Conservation (phyloP, 495 filamentous ascomycete genomes). For the Aspergillus indologenus region DNA sequence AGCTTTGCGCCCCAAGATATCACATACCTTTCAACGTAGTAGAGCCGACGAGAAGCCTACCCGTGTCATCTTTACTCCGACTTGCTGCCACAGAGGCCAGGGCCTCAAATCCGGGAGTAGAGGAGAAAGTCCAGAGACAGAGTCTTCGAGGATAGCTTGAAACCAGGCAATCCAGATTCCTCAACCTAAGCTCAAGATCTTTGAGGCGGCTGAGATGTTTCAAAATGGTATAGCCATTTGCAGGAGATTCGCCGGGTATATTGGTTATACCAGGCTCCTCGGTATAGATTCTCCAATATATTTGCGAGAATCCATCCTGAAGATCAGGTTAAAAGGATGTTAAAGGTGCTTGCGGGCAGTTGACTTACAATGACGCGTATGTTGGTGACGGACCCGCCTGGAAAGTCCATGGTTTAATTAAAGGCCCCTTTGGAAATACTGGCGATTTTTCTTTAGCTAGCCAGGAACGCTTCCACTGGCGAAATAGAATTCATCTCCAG, state of each 20-base stretch:
- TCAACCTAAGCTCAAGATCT: slow-evolving; percentile 40
- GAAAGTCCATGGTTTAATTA: slow-evolving; percentile 48
- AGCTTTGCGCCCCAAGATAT: neutral
- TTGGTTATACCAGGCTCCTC: slow-evolving; percentile 38
- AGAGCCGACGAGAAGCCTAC: slow-evolving; percentile 33
- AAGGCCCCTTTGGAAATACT: slow-evolving; percentile 26
- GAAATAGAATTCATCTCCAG: slow-evolving; percentile 42
- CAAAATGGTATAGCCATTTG: slow-evolving; percentile 43
- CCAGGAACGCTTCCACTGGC: slow-evolving; percentile 23
- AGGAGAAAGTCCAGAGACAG: slow-evolving; percentile 44
- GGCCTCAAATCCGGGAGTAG: slow-evolving; percentile 42
- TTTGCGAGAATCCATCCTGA: slow-evolving; percentile 49
- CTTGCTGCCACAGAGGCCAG: slow-evolving; percentile 28
- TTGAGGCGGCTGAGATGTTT: slow-evolving; percentile 47
- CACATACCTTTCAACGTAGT: slow-evolving; percentile 40
- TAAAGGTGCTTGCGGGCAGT: neutral
- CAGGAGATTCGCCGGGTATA: slow-evolving; percentile 33
- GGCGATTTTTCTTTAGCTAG: slow-evolving; percentile 30
- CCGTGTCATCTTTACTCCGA: slow-evolving; percentile 30
- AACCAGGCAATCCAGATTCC: slow-evolving; percentile 39
- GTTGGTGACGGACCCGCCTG: slow-evolving; percentile 46
- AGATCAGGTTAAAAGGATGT: slow-evolving; percentile 19
- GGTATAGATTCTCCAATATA: slow-evolving; percentile 50
- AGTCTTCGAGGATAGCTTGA: slow-evolving; percentile 42
- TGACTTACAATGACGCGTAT: slow-evolving; percentile 45